phyloP scores from a whole-genome alignment of 768 basidiomycete species.

The Steccherinum ochraceum region DNA sequence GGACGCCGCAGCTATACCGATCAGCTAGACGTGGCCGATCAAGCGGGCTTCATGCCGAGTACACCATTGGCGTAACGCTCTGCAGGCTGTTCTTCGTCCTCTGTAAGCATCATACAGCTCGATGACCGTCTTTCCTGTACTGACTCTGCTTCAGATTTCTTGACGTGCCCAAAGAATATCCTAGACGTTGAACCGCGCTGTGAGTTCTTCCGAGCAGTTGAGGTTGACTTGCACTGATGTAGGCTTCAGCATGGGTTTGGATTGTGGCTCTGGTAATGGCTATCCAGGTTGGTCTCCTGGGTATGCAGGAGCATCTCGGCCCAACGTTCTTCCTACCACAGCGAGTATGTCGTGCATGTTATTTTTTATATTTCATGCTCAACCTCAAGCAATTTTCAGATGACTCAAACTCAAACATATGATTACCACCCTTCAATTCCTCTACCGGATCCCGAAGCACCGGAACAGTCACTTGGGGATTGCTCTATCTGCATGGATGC shows the following conservation, averaged over 20 bases:
- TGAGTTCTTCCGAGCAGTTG: slow-evolving; percentile 28
- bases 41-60: slow-evolving; percentile 62
- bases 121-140: no score
- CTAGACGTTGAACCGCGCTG: slow-evolving; percentile 72
- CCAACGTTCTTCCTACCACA: slow-evolving; percentile 80
- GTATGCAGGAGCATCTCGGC: slow-evolving; percentile 71
- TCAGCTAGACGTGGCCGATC: slow-evolving; percentile 65
- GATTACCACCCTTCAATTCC: slow-evolving; percentile 84
- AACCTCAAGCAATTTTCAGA: slow-evolving; percentile 32
- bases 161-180: slow-evolving; percentile 81
- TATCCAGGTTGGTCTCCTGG: slow-evolving; percentile 53
- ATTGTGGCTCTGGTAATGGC: slow-evolving; percentile 52
- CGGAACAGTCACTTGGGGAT: slow-evolving; percentile 73
- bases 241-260: slow-evolving; percentile 57
- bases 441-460: slow-evolving; percentile 64
- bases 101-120: slow-evolving; percentile 63
- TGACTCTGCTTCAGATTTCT: slow-evolving; percentile 53
- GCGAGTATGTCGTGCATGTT: slow-evolving; percentile 53
- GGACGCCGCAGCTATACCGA: slow-evolving; percentile 81
- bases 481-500: slow-evolving; percentile 94
- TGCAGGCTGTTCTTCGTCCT: slow-evolving; percentile 65
- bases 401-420: slow-evolving; percentile 53
- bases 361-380: not conserved
- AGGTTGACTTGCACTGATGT: not conserved
- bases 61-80: slow-evolving; percentile 70